These are phyloP conservation scores for Fomitopsis betulina DNA, from an alignment of 1,284 basidiomycete species.

Conservation along the genomic window DNA sequence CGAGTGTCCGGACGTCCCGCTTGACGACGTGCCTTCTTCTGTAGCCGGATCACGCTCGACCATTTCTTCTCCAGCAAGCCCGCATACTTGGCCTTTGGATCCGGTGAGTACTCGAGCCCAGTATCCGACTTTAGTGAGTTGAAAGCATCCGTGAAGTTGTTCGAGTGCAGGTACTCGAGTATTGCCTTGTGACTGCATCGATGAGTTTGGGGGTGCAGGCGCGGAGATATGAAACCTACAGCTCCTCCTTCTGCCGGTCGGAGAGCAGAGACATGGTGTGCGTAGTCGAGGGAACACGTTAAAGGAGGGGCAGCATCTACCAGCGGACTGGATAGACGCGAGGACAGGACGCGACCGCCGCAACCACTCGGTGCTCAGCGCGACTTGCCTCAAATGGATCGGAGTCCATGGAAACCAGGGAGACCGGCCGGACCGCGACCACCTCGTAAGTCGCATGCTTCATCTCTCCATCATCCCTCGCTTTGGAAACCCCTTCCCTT, in stretches of 20 bases:
- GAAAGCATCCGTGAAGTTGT: constrained; percentile 58
- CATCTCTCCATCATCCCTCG: constrained; percentile 2
- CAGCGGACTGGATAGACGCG: constrained; percentile 4
- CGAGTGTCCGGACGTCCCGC: background rate
- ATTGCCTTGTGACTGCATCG: constrained; percentile 69
- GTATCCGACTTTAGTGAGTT: constrained; percentile 58
- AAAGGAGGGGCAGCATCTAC: constrained; percentile 5
- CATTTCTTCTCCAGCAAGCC: constrained; percentile 80
- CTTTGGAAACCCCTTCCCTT: background rate
- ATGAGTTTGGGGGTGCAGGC: constrained; percentile 8
- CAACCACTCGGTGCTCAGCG: background rate
- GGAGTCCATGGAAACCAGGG: background rate
- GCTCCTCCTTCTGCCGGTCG: constrained; percentile 72
- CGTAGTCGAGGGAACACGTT: background rate
- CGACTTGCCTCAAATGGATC: background rate
- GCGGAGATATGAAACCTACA: constrained; percentile 42
- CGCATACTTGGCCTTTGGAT: constrained; percentile 59
- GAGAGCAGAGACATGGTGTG: constrained; percentile 27
- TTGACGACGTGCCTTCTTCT: constrained; percentile 63
- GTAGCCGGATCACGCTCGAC: constrained; percentile 75
- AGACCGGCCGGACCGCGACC: constrained; percentile 1
- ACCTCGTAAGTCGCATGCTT: background rate
- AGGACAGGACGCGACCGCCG: background rate
- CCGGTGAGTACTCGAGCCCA: constrained; percentile 21
- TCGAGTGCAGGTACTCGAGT: constrained; percentile 70